Evolutionary conservation across 1,139 yeast genomes (phyloP), one percentile per base, ranked within the genome.

Genomic region (Meyerozyma carpophila): DNA sequence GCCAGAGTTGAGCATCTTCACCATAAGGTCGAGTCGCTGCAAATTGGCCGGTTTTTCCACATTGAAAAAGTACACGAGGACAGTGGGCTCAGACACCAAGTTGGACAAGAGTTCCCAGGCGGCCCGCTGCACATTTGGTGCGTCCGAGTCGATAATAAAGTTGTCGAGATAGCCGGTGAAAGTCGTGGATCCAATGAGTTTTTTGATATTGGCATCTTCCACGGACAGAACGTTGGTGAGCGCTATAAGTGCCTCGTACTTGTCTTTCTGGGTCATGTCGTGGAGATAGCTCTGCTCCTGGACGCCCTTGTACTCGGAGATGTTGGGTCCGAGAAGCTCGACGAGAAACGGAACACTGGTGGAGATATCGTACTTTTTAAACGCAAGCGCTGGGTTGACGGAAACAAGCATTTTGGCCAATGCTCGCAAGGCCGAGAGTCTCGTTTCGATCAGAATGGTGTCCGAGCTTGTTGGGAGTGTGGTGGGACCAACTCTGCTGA

Each of bases 41-140:
- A 47, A 39, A 28, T 67, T 56, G 13, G 55, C 64, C 10, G 48
- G 40, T 18, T 55, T 56, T 2, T 63, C 71, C 44, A 71, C 52
- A 48, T 79, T 75, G 60, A 79, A 79, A 48, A 79, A 75, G 51
- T 75, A 74, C 3, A 70, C 77, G 36, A 75, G 57, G 54, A 79
- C 59, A 2, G 57, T 41, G 0, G 84, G 82, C 37, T 68, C 68
- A 24, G 56, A 49, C 5, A 75, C 66, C 37, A 79, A 54, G 52
- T 78, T 79, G 14, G 75, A 64, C 4, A 79, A 52, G 36, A 77
- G 59, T 50, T 79, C 81, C 68, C 81, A 68, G 0, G 73, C 49
- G 0, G 78, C 70, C 42, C 62, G 59, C 46, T 76, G 81, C 9
- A 79, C 58, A 42, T 64, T 49, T 26, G 62, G 57, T 7, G 50